Base-by-base conservation (phyloP, 495 filamentous ascomycete genomes). In the Cladorrhinum samala region DNA sequence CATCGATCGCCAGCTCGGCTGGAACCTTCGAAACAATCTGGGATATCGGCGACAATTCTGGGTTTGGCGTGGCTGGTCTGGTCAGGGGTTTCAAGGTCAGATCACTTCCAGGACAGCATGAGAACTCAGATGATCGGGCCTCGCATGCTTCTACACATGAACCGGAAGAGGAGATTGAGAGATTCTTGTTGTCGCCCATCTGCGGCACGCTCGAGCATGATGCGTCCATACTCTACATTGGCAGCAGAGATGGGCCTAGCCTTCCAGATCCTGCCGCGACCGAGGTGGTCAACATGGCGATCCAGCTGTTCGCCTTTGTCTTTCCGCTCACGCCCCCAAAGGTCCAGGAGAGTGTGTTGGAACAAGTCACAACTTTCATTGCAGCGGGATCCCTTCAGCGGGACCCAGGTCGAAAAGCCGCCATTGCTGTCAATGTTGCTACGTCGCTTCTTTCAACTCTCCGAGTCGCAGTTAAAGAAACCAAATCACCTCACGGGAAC, bases 41-140 rank as follows among this genome's bases (percentile, higher is more conserved):
- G 93, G 93, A 97, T 50, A 78, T 94, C 37, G 88, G 84, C 13
- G 93, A 99, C 64, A 97, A 96, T 65, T 89, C 83, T 55, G 93
- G 89, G 1, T 97, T 94, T 70, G 93, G 93, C 1, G 83, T 97
- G 16, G 93, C 88, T 13, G 88, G 92, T 17, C 75, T 96, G 27
- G 81, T 95, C 4, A 75, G 83, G 21, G 88, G 89, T 1, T 89
- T 93, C 65, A 80, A 86, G 50, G 72, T 88, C 23, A 80, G 79
- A 56, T 77, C 77, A 6, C 76, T 94, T 51, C 81, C 85, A 20
- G 86, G 87, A 37, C 83, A 89, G 57, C 82, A 87, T 39, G 76
- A 81, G 7, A 79, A 72, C 50, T 69, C 82, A 7, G 60, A 70
- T 30, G 73, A 79, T 20, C 70, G 77, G 30, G 69, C 83, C 36